Percentiles rank a stretch among this genome's conserved stretches.
phyloP scores from a whole-genome alignment of 1,284 basidiomycete species.

The Leccinum subrobustum region DNA sequence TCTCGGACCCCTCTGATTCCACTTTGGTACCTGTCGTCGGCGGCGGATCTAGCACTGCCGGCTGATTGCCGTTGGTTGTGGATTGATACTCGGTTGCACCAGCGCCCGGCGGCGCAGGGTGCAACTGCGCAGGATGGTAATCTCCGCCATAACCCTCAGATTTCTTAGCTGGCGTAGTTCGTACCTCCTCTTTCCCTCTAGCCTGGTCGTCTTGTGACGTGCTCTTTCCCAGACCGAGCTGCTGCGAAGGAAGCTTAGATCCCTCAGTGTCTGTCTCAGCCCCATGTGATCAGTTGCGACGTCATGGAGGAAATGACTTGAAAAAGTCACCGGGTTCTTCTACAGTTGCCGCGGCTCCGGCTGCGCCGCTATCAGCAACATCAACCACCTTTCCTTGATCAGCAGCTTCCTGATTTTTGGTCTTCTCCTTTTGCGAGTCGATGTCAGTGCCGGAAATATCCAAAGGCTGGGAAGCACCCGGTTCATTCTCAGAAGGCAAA shows the following conservation, averaged over 20 bases:
- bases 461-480: not conserved
- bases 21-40: not conserved
- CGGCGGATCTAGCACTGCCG: not conserved
- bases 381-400: not conserved
- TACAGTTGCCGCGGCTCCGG: not conserved
- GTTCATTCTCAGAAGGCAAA: not conserved
- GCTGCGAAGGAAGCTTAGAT: not conserved
- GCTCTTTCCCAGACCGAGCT: not conserved
- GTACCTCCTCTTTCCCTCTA: conserved; percentile 3
- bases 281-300: not conserved
- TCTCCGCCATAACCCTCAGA: conserved; percentile 13
- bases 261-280: not conserved
- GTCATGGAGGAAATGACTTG: not conserved
- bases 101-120: conserved; percentile 25
- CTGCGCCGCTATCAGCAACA: not conserved
- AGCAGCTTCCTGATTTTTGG: not conserved
- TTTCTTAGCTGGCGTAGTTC: not conserved
- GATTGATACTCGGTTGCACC: conserved; percentile 19
- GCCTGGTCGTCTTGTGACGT: conserved; percentile 1
- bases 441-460: not conserved
- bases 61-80: not conserved
- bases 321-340: not conserved
- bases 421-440: conserved; percentile 4
- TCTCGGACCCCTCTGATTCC: conserved; percentile 22
- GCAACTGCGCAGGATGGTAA: conserved; percentile 31